Evolutionary conservation across 148 eudicot genomes (phyloP).

Genomic region (Chenopodium album): DNA sequence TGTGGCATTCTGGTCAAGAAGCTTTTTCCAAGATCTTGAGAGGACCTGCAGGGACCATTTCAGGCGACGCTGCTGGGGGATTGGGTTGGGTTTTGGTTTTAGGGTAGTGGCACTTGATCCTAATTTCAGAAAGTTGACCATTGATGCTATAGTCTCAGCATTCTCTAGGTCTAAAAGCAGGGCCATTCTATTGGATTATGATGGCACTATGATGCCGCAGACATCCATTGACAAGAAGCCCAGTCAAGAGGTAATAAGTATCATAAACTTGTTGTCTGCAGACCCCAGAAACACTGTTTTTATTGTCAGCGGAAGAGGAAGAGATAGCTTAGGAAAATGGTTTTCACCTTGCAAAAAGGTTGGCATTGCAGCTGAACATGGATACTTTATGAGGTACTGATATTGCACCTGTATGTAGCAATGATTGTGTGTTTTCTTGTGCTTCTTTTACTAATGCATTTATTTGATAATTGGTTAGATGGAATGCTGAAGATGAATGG

Average conservation of each 20-base stretch:
- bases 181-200: constrained; percentile 40
- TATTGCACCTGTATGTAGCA: neutral
- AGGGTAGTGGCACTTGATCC: constrained; percentile 43
- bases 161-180: constrained; percentile 34
- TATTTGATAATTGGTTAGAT: constrained; percentile 22
- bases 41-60: constrained; percentile 38
- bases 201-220: constrained; percentile 45
- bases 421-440: neutral
- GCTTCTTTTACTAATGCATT: neutral
- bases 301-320: constrained; percentile 42
- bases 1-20: constrained; percentile 37
- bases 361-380: constrained; percentile 53
- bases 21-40: constrained; percentile 40
- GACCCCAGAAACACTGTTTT: constrained; percentile 40
- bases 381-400: constrained; percentile 43
- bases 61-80: constrained; percentile 39
- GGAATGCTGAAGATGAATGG: constrained; percentile 32
- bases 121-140: constrained; percentile 36
- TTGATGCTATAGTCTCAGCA: constrained; percentile 41
- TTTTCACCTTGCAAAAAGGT: constrained; percentile 40
- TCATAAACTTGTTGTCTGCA: constrained; percentile 25
- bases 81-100: constrained; percentile 43
- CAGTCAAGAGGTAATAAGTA: constrained; percentile 32
- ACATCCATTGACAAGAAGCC: constrained; percentile 39
- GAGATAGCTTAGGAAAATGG: constrained; percentile 38